Evolutionary conservation across 768 basidiomycete species (phyloP).

Genomic region (Sistotremastrum niveocremeum): DNA sequence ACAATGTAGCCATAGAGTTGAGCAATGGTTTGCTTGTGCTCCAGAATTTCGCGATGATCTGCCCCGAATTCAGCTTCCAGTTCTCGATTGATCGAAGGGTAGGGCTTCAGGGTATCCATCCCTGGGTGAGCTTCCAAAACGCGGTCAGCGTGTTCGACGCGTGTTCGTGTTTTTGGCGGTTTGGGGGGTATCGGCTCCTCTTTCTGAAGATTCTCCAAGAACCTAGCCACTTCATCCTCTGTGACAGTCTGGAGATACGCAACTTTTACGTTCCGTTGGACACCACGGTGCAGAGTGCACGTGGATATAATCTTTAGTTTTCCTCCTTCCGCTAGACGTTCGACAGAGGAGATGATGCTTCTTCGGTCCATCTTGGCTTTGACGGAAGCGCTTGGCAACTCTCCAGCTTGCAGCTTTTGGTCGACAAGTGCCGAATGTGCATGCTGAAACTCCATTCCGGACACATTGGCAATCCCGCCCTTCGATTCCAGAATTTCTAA

Average conservation of each 20-base stretch:
- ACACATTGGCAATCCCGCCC: constrained; percentile 55
- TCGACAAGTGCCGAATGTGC: constrained; percentile 53
- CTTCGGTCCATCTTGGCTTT: constrained; percentile 64
- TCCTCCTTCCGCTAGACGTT: constrained; percentile 48
- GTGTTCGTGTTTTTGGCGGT: too few relatives aligned
- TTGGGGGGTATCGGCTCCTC: constrained; percentile 7
- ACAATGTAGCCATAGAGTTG: constrained; percentile 66
- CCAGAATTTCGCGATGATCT: constrained; percentile 46
- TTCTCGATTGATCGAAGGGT: constrained; percentile 15
- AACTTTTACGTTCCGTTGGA: constrained; percentile 46
- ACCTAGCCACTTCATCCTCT: constrained; percentile 40
- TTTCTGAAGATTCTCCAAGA: constrained; percentile 41
- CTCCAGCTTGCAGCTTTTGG: constrained; percentile 40
- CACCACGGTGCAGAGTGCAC: constrained; percentile 42
- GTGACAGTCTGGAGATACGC: constrained; percentile 49
- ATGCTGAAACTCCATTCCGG: constrained; percentile 57
- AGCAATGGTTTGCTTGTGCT: constrained; percentile 54
- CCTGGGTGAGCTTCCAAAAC: constrained; percentile 17
- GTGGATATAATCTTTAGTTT: constrained; percentile 62
- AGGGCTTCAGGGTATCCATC: constrained; percentile 30
- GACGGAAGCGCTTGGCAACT: constrained; percentile 54
- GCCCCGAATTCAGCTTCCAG: constrained; percentile 13
- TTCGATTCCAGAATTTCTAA: constrained; percentile 47
- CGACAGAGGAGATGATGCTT: constrained; percentile 38
- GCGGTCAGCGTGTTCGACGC: not conserved